Evolutionary conservation across 2,329 filamentous ascomycete genomes (phyloP).

Genomic region (Aquanectria penicillioides): DNA sequence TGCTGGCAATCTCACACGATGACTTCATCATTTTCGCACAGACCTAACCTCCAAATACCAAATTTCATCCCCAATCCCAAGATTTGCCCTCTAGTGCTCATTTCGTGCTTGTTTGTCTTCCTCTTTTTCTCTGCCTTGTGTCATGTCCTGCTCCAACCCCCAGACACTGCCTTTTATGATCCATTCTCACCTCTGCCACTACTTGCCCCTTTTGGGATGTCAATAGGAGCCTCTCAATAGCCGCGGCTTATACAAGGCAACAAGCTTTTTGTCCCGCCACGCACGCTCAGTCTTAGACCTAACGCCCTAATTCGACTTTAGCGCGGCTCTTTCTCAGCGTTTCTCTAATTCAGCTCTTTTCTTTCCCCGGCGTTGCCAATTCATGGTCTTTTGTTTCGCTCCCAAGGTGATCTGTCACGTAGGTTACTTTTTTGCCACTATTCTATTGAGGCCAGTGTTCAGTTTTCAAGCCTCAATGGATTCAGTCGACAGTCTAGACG

Average conservation of each 20-base stretch:
- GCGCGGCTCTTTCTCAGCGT: neutral
- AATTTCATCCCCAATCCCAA: no score
- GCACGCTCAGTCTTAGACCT: neutral
- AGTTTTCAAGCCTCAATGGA: conserved; percentile 21
- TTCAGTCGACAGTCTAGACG: neutral
- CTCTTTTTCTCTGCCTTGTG: no score
- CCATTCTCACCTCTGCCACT: conserved; percentile 1
- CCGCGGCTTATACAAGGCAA: conserved; percentile 6
- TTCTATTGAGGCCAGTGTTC: conserved; percentile 15
- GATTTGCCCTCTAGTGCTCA: no score
- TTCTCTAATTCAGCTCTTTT: no score
- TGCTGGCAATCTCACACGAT: no score
- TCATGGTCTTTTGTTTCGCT: conserved; percentile 19
- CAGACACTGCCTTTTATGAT: neutral
- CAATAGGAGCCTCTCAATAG: conserved; percentile 21
- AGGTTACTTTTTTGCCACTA: no score
- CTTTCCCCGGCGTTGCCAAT: conserved; percentile 21
- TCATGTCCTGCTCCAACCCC: neutral
- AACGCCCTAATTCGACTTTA: conserved; percentile 8
- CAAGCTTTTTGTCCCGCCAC: neutral
- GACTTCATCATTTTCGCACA: no score
- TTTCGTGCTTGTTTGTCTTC: no score
- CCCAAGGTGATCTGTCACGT: conserved; percentile 13
- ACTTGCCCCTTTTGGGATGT: conserved; percentile 9
- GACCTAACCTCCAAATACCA: no score